These are phyloP conservation scores for Leptomonas seymouri DNA, from an alignment of 208 protist species.

Conservation along the genomic window DNA sequence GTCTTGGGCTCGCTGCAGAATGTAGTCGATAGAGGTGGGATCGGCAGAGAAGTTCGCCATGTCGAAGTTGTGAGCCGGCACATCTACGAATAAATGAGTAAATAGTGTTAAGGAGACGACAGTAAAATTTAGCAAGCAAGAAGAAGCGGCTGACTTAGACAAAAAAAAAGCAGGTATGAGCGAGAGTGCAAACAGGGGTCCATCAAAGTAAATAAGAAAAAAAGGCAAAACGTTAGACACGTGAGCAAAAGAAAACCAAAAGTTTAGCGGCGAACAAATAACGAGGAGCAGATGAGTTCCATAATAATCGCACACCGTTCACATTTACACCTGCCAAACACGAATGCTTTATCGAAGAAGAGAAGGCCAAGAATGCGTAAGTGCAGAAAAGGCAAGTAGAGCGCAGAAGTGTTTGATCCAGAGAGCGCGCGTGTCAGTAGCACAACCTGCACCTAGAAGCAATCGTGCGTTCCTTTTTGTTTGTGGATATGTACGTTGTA, in stretches of 20 bases:
- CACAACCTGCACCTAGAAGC: too few relatives aligned
- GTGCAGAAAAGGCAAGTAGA: too few relatives aligned
- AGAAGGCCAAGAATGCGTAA: too few relatives aligned
- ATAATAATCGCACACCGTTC: too few relatives aligned
- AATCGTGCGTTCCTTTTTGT: too few relatives aligned
- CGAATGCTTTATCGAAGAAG: too few relatives aligned
- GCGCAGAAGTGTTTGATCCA: too few relatives aligned
- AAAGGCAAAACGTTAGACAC: not conserved
- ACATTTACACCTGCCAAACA: too few relatives aligned
- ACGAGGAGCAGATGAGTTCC: too few relatives aligned
- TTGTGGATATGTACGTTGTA: too few relatives aligned
- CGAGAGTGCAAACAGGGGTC: too few relatives aligned
- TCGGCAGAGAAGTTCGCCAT: conserved; percentile 29
- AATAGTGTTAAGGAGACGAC: not conserved
- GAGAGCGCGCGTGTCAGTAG: too few relatives aligned
- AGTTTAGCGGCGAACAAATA: not conserved
- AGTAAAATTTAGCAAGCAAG: not conserved
- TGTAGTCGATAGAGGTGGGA: conserved; percentile 33
- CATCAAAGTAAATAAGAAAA: conserved; percentile 5
- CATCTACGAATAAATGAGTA: not conserved
- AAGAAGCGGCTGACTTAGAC: not conserved
- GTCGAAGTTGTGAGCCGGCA: not conserved
- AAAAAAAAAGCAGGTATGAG: not conserved
- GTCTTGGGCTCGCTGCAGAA: conserved; percentile 29
- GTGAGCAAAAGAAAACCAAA: not conserved